Percentiles rank a stretch among this genome's conserved stretches.
Evolutionary conservation across 306 rosid genomes (phyloP).

Genomic region (Amphicarpaea edgeworthii): DNA sequence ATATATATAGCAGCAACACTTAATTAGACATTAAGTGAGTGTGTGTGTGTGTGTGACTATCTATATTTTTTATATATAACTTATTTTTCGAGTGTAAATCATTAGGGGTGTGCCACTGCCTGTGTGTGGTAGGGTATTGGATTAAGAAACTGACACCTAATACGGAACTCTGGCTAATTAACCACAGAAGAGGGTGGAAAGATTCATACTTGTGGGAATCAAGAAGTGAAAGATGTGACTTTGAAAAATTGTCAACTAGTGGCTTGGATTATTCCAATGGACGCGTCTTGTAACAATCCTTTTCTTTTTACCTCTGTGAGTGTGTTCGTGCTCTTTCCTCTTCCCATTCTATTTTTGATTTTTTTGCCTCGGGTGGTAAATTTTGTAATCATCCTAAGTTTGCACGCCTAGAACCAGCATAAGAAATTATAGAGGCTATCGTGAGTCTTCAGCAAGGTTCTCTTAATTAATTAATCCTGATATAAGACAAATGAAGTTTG

Average conservation of each 20-base stretch:
- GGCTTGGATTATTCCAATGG: conserved; percentile 41
- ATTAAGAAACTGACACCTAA: conserved; percentile 43
- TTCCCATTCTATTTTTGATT: conserved; percentile 37
- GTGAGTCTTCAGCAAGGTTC: not conserved
- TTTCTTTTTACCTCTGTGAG: conserved; percentile 39
- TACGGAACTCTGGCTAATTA: conserved; percentile 35
- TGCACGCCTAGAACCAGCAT: not conserved
- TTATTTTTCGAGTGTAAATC: not conserved
- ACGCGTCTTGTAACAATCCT: conserved; percentile 17
- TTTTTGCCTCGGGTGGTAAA: conserved; percentile 22
- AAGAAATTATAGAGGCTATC: not conserved
- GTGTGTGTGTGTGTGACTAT: not conserved
- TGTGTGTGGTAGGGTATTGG: conserved; percentile 39
- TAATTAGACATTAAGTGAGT: not conserved
- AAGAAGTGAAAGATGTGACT: conserved; percentile 52
- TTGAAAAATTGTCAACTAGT: conserved; percentile 46
- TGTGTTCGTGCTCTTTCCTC: conserved; percentile 33
- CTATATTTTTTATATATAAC: not conserved
- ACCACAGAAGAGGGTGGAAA: conserved; percentile 30
- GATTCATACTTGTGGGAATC: conserved; percentile 41
- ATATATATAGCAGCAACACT: not conserved
- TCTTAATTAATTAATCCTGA: not conserved
- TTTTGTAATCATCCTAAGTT: conserved; percentile 25
- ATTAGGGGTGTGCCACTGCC: conserved; percentile 2
- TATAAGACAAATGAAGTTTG: not conserved